Evolutionary conservation across 225 moss, liverwort and hornwort genomes (phyloP).

Genomic region (Pleurozium schreberi): DNA sequence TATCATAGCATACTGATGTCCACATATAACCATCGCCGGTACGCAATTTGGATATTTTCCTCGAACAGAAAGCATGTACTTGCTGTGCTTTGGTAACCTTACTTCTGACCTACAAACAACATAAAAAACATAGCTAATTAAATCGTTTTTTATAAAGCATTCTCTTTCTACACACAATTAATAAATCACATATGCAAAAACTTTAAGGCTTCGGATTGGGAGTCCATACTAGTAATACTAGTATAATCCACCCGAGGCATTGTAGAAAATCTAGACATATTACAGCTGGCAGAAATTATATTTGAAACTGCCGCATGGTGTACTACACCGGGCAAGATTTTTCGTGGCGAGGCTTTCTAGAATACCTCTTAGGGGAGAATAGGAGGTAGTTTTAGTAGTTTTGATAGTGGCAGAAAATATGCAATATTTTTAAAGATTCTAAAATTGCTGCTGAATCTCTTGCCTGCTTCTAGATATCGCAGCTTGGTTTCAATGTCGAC

Average conservation of each 20-base stretch:
- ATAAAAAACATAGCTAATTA: neutral
- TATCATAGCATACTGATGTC: constrained; percentile 94
- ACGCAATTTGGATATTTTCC: constrained; percentile 68
- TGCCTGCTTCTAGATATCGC: neutral
- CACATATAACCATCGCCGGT: constrained; percentile 82
- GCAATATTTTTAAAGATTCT: neutral
- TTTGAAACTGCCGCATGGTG: neutral
- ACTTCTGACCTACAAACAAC: constrained; percentile 54
- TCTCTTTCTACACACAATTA: neutral
- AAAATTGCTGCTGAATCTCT: neutral
- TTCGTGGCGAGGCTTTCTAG: neutral
- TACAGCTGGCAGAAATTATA: neutral
- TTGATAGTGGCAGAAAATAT: neutral
- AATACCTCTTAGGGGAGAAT: neutral
- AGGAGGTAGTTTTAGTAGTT: neutral
- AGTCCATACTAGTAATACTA: neutral
- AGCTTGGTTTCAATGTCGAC: neutral
- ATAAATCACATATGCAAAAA: neutral
- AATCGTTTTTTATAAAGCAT: neutral
- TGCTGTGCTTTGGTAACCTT: constrained; percentile 77
- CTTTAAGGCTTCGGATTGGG: neutral
- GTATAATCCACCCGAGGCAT: neutral
- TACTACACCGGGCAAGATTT: neutral
- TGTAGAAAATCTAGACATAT: neutral
- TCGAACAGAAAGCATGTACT: constrained; percentile 79